Percentiles rank a stretch among this genome's conserved stretches.
Conservation (phyloP, 2,329 filamentous ascomycete species). For the Ilyonectria sp. region DNA sequence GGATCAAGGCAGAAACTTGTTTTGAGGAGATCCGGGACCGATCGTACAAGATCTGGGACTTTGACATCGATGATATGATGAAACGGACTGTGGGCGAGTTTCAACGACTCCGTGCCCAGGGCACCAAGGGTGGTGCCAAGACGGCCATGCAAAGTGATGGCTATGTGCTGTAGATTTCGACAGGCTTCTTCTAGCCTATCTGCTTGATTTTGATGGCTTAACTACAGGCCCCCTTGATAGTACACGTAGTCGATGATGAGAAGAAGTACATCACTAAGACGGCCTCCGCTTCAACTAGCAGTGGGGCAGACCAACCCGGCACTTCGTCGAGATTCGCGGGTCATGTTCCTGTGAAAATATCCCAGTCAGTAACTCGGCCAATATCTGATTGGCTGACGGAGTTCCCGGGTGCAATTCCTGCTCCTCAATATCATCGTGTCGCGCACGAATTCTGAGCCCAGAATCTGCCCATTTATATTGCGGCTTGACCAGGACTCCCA, state of each 20-base stretch:
- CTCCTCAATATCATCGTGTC: not conserved
- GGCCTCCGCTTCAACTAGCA: not conserved
- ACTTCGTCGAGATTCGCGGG: not conserved
- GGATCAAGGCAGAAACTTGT: constrained; percentile 2
- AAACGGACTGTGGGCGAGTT: not conserved
- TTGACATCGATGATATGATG: constrained; percentile 4
- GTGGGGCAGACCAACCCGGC: not conserved
- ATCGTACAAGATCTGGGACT: constrained; percentile 12
- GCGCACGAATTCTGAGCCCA: not conserved
- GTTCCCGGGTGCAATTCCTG: not conserved
- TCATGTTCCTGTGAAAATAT: too few species aligned
- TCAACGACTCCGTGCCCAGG: constrained; percentile 1
- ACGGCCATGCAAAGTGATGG: not conserved
- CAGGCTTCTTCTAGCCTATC: not conserved
- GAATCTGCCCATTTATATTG: not conserved
- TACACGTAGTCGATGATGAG: not conserved
- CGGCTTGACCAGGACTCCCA: not conserved
- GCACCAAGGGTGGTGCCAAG: not conserved
- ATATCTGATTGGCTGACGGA: not conserved
- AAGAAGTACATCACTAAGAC: not conserved
- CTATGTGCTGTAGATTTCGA: not conserved
- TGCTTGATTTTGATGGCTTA: not conserved
- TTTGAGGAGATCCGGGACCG: constrained; percentile 3
- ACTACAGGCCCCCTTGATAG: not conserved
- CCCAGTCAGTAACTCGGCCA: not conserved